Evolutionary conservation across 805 yeast genomes (phyloP).

Genomic region (Saturnispora sekii): DNA sequence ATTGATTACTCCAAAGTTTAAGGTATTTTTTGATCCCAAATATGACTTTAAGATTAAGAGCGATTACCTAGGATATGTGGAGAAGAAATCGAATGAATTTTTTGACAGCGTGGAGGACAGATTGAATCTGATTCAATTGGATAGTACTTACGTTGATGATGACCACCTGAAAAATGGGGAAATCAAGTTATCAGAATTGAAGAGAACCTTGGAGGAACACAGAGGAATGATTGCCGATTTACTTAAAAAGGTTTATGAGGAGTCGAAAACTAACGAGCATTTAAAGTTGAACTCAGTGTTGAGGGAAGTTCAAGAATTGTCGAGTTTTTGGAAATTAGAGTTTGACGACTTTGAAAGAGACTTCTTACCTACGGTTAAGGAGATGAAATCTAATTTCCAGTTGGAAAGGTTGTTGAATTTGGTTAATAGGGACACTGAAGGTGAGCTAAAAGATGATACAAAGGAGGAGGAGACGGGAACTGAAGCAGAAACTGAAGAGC

Average conservation of each 20-base stretch:
- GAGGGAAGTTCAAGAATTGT: constrained; percentile 65
- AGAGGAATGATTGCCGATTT: constrained; percentile 32
- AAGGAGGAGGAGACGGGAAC: constrained; percentile 9
- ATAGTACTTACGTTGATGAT: constrained; percentile 45
- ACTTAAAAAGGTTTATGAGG: constrained; percentile 43
- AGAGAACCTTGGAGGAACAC: constrained; percentile 43
- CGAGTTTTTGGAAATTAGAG: constrained; percentile 80
- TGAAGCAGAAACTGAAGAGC: constrained; percentile 9
- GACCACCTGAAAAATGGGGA: constrained; percentile 67
- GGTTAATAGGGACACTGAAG: constrained; percentile 11
- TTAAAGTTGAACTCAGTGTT: constrained; percentile 60
- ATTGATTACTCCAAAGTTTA: constrained; percentile 65
- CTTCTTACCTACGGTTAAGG: constrained; percentile 85
- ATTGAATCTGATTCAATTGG: constrained; percentile 68
- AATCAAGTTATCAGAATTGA: constrained; percentile 47
- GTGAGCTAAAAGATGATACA: constrained; percentile 10
- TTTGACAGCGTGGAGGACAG: constrained; percentile 67
- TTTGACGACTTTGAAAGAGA: constrained; percentile 70
- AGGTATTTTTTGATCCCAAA: constrained; percentile 62
- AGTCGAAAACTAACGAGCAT: constrained; percentile 54
- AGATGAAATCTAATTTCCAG: constrained; percentile 86
- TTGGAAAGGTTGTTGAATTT: constrained; percentile 62
- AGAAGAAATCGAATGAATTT: constrained; percentile 44
- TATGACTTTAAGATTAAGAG: constrained; percentile 60
- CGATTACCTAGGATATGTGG: constrained; percentile 46